A percentile compares a stretch with the other conserved stretches of the same genome.
Conservation (phyloP, 2,329 filamentous ascomycete species). For the Fusarium austroafricanum region DNA sequence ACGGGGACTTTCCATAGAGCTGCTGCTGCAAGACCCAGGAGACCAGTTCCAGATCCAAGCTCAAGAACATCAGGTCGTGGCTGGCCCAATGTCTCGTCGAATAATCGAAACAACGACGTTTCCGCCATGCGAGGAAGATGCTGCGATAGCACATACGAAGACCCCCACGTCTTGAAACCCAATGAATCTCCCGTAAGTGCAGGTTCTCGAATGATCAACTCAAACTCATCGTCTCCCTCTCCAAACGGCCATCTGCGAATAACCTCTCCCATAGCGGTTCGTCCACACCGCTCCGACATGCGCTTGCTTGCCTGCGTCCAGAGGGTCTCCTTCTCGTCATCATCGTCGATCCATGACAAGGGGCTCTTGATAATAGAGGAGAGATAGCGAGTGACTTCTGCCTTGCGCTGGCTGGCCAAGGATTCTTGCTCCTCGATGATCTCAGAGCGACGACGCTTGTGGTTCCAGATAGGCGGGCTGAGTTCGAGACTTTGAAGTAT, state of each 20-base stretch:
- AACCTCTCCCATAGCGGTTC: conserved; percentile 70
- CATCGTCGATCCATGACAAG: conserved; percentile 75
- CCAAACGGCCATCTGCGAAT: conserved; percentile 65
- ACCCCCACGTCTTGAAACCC: conserved; percentile 95
- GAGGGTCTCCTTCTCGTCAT: conserved; percentile 73
- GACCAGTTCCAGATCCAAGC: conserved; percentile 88
- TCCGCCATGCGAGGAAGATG: conserved; percentile 67
- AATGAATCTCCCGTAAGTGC: conserved; percentile 88
- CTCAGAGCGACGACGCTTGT: conserved; percentile 56
- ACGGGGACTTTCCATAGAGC: conserved; percentile 75
- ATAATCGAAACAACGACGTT: conserved; percentile 59
- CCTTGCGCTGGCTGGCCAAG: conserved; percentile 56
- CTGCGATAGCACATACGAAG: conserved; percentile 85
- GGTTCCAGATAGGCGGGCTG: conserved; percentile 76
- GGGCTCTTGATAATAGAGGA: conserved; percentile 75
- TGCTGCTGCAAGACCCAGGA: conserved; percentile 89
- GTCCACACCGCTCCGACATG: conserved; percentile 86
- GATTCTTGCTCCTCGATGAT: conserved; percentile 57
- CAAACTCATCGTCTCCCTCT: conserved; percentile 58
- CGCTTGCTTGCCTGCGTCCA: conserved; percentile 85
- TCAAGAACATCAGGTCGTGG: conserved; percentile 69
- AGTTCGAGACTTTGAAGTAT: conserved; percentile 75
- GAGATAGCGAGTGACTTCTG: conserved; percentile 72
- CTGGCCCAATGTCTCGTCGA: conserved; percentile 52
- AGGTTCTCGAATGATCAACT: conserved; percentile 84